These are phyloP conservation scores for Saccharomyces uvarum DNA, from an alignment of 1,139 yeast species.

Conservation along the genomic window DNA sequence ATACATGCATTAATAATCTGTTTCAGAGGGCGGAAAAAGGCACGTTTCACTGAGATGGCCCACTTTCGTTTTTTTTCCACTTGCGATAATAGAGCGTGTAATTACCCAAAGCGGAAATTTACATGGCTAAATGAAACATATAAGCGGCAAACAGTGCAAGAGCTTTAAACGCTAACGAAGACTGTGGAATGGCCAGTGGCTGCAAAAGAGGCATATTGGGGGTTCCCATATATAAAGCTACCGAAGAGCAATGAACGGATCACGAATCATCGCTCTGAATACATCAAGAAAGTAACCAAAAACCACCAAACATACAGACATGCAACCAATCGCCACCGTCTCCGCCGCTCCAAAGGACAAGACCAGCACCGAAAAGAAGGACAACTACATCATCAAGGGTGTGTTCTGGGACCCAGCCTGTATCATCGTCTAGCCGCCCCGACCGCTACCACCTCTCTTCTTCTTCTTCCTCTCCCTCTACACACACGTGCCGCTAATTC, in stretches of 20 bases:
- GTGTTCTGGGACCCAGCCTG: conserved; percentile 26
- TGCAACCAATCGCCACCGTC: conserved; percentile 24
- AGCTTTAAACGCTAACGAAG: not conserved
- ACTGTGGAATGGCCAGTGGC: not conserved
- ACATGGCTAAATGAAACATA: not conserved
- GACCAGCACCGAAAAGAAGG: conserved; percentile 25
- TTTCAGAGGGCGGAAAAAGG: not conserved
- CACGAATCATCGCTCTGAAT: not conserved
- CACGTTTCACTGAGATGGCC: not conserved
- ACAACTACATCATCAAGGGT: conserved; percentile 26
- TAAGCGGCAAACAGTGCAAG: not conserved
- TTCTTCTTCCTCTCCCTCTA: not conserved
- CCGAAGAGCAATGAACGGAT: not conserved
- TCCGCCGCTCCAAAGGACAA: conserved; percentile 26
- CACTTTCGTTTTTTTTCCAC: not conserved
- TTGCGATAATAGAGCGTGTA: not conserved
- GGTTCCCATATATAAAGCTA: not conserved
- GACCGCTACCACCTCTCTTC: not conserved
- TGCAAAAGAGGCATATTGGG: not conserved
- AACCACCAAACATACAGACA: conserved; percentile 6
- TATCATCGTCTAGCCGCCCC: conserved; percentile 19
- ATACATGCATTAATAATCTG: not conserved
- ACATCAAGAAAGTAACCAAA: not conserved
- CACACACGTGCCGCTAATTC: not conserved
- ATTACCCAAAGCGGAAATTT: not conserved